These are phyloP conservation scores for Diospyros kaki DNA, from an alignment of 148 eudicot genomes.

Conservation along the genomic window DNA sequence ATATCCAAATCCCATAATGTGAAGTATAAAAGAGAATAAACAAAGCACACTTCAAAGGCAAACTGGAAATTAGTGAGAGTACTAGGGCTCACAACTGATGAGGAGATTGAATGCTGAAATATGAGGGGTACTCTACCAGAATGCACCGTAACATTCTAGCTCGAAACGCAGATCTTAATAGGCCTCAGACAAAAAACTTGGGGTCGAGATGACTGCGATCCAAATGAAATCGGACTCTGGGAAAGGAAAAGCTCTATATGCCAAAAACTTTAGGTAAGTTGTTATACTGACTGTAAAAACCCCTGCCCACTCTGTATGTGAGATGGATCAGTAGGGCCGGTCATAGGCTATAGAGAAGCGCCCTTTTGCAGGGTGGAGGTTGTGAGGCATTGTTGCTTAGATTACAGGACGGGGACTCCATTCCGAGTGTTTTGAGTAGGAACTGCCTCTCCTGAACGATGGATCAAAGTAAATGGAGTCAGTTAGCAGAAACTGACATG, in stretches of 20 bases:
- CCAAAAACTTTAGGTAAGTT: constrained; percentile 15
- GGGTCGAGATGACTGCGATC: constrained; percentile 64
- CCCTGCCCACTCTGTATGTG: constrained; percentile 5
- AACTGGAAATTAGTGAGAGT: constrained; percentile 16
- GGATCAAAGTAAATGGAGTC: constrained; percentile 1
- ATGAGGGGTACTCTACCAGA: constrained; percentile 27
- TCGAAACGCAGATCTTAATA: constrained; percentile 46
- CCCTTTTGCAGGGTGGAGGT: constrained; percentile 81
- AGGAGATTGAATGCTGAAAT: constrained; percentile 32
- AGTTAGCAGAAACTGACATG: not conserved
- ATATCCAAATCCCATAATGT: constrained; percentile 35
- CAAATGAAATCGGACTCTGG: constrained; percentile 29
- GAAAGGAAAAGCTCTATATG: constrained; percentile 23
- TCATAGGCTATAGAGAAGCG: constrained; percentile 79
- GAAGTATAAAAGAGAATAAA: constrained; percentile 44
- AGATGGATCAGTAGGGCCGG: constrained; percentile 24
- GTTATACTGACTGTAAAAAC: constrained; percentile 13
- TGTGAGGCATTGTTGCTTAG: constrained; percentile 39
- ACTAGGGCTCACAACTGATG: constrained; percentile 20
- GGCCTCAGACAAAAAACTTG: constrained; percentile 54
- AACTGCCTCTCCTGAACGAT: constrained; percentile 78
- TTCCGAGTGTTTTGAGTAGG: constrained; percentile 73
- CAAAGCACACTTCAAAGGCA: constrained; percentile 25
- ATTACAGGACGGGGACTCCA: constrained; percentile 51
- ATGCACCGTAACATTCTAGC: constrained; percentile 45